These are phyloP conservation scores for Solanum medicagineum DNA, from an alignment of 257 asterid species.

Conservation along the genomic window DNA sequence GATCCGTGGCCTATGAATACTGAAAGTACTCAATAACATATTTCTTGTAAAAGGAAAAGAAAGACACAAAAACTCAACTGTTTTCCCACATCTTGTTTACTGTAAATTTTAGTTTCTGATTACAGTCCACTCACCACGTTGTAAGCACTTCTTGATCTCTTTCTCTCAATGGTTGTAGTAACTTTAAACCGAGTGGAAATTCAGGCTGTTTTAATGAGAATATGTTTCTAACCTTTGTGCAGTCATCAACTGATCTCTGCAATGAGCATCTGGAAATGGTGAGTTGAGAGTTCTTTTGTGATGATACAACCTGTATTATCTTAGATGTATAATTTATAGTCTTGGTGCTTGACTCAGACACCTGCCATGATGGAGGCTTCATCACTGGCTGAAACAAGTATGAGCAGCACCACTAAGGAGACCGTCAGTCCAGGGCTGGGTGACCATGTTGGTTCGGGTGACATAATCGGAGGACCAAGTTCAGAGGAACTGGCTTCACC, in stretches of 20 bases:
- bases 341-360: conserved; percentile 29
- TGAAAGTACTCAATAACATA: not conserved
- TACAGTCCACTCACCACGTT: not conserved
- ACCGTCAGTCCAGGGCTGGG: conserved; percentile 36
- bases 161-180: not conserved
- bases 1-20: not conserved
- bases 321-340: not conserved
- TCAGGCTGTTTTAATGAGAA: not conserved
- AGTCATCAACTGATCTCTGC: conserved; percentile 59
- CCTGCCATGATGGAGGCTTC: conserved; percentile 45
- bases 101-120: not conserved
- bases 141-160: not conserved
- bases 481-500: conserved; percentile 63
- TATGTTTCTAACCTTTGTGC: conserved; percentile 28
- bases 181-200: not conserved
- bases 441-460: conserved; percentile 5
- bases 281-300: conserved; percentile 8
- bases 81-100: not conserved
- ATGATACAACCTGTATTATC: not conserved
- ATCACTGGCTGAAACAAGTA: conserved; percentile 31
- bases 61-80: not conserved
- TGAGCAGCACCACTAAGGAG: conserved; percentile 23
- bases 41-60: not conserved
- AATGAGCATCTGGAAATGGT: conserved; percentile 73
- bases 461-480: conserved; percentile 51